Base-by-base conservation (phyloP, 1,284 basidiomycete genomes). In the Ceratobasidium sp. region DNA sequence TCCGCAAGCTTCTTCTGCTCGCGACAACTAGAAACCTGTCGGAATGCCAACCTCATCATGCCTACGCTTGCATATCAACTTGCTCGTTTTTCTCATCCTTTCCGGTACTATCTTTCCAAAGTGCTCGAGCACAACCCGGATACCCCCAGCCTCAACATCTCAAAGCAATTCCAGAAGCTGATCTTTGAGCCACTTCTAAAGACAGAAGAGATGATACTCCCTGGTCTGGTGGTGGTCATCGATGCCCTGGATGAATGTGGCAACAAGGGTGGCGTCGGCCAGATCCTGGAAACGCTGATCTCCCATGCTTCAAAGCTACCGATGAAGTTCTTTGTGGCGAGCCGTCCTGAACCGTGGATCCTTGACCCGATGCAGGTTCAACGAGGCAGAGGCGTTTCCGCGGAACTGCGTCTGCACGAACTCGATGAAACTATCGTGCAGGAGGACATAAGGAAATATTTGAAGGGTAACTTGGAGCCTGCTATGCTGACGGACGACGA, bases 1-100 rank as follows among this genome's bases (percentile, higher is more conserved):
- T 79, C 78, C 4, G 80, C 79, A 1, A 79, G 76, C 3, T 57
- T 52, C 16, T 82, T 81, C 75, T 81, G 79, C 52, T 78, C 79
- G 3, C 76, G 80, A 0, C 76, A 69, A 52, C 59, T 44, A 9
- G 41, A 38, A 1, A 46, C 32, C 28, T 44, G 64, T 18, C 44
- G 64, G 14, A 47, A 73, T 18, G 52, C 50, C 26, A 21, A 54
- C 18, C 54, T 57, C 23, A 64, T 73, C n/a, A 26, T 71, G 18
- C 73, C 73, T 7, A 58, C 57, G 21, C 16, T 59, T 11, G 30
- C 57, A 1, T 64, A 64, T 41, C 62, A 64, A 35, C 62, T 64
- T 9, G 62, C 62, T n/a, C 62, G 62, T 6, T 35, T 1, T 4
- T 64, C 30, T 5, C 23, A 32, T 21, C 2, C 32, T 9, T 64